A percentile compares a stretch with the other conserved stretches of the same genome.
Evolutionary conservation across 305 asterid species (phyloP).

Genomic region (Solanum chacoense): DNA sequence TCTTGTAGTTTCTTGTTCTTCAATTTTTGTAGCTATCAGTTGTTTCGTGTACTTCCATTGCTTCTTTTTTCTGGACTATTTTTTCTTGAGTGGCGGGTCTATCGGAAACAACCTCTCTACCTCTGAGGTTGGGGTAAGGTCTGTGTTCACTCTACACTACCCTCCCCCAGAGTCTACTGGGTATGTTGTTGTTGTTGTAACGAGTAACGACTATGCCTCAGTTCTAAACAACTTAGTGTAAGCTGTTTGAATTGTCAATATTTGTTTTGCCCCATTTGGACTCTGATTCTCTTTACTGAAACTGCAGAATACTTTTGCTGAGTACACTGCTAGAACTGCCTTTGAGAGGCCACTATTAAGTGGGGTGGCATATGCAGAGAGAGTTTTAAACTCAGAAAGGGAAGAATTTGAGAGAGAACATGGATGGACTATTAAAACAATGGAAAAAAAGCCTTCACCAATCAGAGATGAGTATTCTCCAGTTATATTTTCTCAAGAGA

Average conservation of each 20-base stretch:
- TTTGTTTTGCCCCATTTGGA: neutral
- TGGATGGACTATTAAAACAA: conserved; percentile 83
- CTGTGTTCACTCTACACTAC: neutral
- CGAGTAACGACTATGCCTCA: neutral
- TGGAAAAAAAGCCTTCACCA: conserved; percentile 82
- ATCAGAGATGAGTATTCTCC: conserved; percentile 84
- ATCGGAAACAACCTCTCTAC: neutral
- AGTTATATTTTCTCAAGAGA: conserved; percentile 84
- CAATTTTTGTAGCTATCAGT: neutral
- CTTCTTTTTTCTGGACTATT: neutral
- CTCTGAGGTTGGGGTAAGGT: neutral
- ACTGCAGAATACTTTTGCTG: conserved; percentile 84
- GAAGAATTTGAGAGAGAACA: conserved; percentile 64
- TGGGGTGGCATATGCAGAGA: conserved; percentile 92
- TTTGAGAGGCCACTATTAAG: conserved; percentile 92
- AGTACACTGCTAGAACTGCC: conserved; percentile 82
- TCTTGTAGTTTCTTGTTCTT: neutral
- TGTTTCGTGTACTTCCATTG: neutral
- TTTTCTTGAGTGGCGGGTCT: neutral
- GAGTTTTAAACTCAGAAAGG: conserved; percentile 59
- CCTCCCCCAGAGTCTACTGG: neutral
- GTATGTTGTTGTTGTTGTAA: neutral
- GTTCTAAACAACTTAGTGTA: neutral
- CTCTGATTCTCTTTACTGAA: neutral
- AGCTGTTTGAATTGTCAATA: neutral